phyloP scores from a whole-genome alignment of 1,284 basidiomycete species.

The Malassezia slooffiae region DNA sequence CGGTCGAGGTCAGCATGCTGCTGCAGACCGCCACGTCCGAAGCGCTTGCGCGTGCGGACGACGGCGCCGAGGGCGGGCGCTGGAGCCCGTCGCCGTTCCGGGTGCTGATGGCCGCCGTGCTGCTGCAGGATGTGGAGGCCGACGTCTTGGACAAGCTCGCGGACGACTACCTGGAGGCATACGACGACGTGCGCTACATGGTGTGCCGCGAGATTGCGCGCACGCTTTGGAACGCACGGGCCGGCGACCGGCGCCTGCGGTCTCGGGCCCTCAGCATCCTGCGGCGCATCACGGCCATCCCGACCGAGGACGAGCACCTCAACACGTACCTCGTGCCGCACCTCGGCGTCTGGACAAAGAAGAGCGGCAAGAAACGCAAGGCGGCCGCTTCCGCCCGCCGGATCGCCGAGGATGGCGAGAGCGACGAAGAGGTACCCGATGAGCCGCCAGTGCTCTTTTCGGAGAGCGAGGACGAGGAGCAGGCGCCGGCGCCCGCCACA shows the following conservation, averaged over 20 bases:
- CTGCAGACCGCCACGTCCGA: constrained; percentile 13
- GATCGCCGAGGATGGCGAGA: constrained; percentile 43
- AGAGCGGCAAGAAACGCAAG: constrained; percentile 19
- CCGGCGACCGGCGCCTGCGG: constrained; percentile 39
- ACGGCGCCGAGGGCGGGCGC: background rate
- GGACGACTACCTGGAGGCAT: constrained; percentile 32
- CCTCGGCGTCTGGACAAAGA: constrained; percentile 47
- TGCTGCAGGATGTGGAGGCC: constrained; percentile 15
- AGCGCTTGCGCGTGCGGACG: background rate
- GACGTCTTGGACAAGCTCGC: constrained; percentile 31
- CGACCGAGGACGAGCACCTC: constrained; percentile 62
- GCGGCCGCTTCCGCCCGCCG: too few species aligned
- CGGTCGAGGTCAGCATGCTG: constrained; percentile 17
- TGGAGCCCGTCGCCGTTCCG: constrained; percentile 10
- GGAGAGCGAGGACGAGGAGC: constrained; percentile 38
- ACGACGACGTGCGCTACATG: constrained; percentile 76
- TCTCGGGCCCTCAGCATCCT: constrained; percentile 66
- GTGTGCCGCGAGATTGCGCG: constrained; percentile 67
- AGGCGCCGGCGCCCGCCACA: constrained; percentile 27
- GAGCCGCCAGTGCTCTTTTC: constrained; percentile 48
- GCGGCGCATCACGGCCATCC: constrained; percentile 69
- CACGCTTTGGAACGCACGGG: constrained; percentile 20
- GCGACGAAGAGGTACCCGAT: constrained; percentile 13
- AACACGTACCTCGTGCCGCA: constrained; percentile 63
- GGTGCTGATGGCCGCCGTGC: constrained; percentile 1